Conservation (phyloP, 1,284 basidiomycete species). For the Stereum hirsutum region DNA sequence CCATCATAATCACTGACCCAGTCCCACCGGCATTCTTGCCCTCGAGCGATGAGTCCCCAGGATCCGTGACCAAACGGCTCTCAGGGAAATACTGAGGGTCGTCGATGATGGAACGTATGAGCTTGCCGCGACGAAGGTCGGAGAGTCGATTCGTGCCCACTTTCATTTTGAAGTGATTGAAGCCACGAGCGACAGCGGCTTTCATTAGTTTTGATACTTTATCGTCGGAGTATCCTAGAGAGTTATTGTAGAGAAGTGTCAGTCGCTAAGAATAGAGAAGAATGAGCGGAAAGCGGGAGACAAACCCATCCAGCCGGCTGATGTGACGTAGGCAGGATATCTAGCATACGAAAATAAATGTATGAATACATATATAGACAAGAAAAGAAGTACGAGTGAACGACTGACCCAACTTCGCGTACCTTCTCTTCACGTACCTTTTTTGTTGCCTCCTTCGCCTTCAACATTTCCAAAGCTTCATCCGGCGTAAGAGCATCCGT, state of each 20-base stretch:
- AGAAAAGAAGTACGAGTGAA: background rate
- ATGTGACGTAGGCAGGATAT: conserved; percentile 94
- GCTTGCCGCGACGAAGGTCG: conserved; percentile 79
- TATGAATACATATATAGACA: background rate
- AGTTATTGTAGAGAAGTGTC: no score
- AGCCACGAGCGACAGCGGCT: conserved; percentile 78
- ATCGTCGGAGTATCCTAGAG: conserved; percentile 91
- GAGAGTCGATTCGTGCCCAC: conserved; percentile 79
- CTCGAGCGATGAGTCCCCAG: conserved; percentile 49
- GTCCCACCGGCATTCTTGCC: conserved; percentile 95
- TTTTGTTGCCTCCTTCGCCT: conserved; percentile 70
- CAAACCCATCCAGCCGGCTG: conserved; percentile 91
- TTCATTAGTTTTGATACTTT: conserved; percentile 84
- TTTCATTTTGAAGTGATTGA: conserved; percentile 98
- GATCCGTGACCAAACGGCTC: conserved; percentile 48
- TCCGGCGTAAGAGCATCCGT: conserved; percentile 90
- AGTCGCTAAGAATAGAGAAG: no score
- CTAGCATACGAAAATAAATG: conserved; percentile 28
- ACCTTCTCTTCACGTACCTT: conserved; percentile 71
- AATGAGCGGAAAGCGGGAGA: no score
- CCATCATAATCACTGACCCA: conserved; percentile 92
- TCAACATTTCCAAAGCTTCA: conserved; percentile 81
- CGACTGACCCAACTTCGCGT: conserved; percentile 43
- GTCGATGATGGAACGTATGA: conserved; percentile 93
- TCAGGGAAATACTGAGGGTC: conserved; percentile 68